These are phyloP conservation scores for Podospora fimiseda DNA, from an alignment of 495 filamentous ascomycete genomes.

Conservation along the genomic window DNA sequence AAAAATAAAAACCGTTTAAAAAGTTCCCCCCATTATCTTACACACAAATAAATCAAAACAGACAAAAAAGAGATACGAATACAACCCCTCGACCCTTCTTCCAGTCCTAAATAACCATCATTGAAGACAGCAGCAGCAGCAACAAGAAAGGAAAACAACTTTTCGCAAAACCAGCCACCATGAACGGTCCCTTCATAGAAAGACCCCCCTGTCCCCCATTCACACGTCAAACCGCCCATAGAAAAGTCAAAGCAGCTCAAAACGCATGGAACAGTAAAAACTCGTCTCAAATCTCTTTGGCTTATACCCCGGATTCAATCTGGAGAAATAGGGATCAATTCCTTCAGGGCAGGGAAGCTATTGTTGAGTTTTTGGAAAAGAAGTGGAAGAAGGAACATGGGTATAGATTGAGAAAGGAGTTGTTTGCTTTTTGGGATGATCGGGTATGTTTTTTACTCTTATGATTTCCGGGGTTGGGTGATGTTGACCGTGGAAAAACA, in stretches of 20 bases:
- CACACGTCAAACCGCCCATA: constrained; percentile 61
- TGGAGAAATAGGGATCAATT: constrained; percentile 79
- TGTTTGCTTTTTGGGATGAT: constrained; percentile 69
- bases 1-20: no score
- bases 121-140: no score
- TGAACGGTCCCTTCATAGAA: neutral
- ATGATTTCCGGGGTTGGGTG: no score
- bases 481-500: constrained; percentile 10
- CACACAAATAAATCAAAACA: no score
- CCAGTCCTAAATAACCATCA: no score
- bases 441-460: constrained; percentile 36
- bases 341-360: constrained; percentile 59
- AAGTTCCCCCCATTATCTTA: no score
- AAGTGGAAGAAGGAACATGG: constrained; percentile 73
- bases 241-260: constrained; percentile 84
- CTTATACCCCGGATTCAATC: constrained; percentile 71
- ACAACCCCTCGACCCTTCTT: no score
- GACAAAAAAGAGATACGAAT: no score
- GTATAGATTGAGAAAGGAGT: constrained; percentile 78
- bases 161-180: no score
- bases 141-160: no score
- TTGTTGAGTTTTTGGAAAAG: constrained; percentile 62
- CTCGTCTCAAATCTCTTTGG: constrained; percentile 56
- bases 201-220: constrained; percentile 68
- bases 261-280: constrained; percentile 74